Evolutionary conservation across 1,284 basidiomycete species (phyloP).

Genomic region (Austroboletus novae-zelandiae): DNA sequence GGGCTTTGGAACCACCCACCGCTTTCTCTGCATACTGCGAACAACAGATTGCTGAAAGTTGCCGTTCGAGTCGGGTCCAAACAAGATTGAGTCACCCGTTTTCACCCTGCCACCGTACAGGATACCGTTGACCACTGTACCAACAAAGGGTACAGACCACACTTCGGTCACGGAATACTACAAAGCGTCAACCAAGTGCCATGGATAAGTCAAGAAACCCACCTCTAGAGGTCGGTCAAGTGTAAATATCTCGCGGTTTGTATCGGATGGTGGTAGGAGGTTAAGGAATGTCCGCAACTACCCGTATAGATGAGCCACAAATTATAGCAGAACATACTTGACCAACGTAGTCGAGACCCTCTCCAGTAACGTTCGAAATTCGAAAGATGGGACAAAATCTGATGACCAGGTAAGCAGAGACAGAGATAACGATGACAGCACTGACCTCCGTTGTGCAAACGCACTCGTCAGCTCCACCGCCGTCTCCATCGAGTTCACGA

Average conservation of each 20-base stretch:
- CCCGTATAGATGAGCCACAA: conserved; percentile 8
- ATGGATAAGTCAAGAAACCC: conserved; percentile 2
- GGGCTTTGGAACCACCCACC: conserved; percentile 41
- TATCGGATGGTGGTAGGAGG: conserved; percentile 81
- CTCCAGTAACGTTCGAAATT: conserved; percentile 93
- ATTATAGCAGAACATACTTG: background rate
- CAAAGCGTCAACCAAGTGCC: conserved; percentile 7
- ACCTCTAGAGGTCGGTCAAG: conserved; percentile 87
- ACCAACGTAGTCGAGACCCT: conserved; percentile 77
- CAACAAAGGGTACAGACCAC: conserved; percentile 92
- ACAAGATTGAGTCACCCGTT: conserved; percentile 78
- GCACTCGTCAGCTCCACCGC: conserved; percentile 75
- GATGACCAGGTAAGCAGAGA: conserved; percentile 11
- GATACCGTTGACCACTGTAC: conserved; percentile 94
- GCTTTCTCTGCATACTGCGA: conserved; percentile 93
- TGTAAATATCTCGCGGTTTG: conserved; percentile 76
- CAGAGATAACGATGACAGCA: background rate
- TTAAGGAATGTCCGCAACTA: conserved; percentile 85
- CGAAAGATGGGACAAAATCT: conserved; percentile 93
- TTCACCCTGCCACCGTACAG: conserved; percentile 76
- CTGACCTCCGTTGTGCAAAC: conserved; percentile 43
- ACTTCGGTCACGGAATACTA: conserved; percentile 83
- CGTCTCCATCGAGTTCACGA: conserved; percentile 71
- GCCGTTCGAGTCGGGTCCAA: conserved; percentile 94
- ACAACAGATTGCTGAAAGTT: conserved; percentile 82